Conservation (phyloP, 2,329 filamentous ascomycete species). For the Penicillium sp. region DNA sequence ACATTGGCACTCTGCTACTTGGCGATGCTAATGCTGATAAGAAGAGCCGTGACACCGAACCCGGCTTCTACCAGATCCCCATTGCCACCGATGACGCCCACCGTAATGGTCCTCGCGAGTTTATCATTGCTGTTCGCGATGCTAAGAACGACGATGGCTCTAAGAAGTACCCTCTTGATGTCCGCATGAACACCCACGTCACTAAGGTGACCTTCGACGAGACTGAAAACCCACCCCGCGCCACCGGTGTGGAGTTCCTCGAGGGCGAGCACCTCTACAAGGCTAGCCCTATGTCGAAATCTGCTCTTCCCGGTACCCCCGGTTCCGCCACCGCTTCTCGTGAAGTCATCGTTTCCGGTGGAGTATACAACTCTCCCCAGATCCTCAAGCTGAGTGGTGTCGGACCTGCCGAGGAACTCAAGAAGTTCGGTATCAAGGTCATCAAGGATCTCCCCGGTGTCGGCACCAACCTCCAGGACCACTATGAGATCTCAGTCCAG, state of each 20-base stretch:
- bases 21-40: slow-evolving; percentile 52
- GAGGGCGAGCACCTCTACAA: slow-evolving; percentile 48
- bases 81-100: slow-evolving; percentile 37
- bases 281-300: slow-evolving; percentile 41
- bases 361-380: slow-evolving; percentile 63
- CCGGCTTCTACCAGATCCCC: slow-evolving; percentile 59
- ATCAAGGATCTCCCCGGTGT: slow-evolving; percentile 60
- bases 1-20: slow-evolving; percentile 47
- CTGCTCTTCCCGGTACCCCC: slow-evolving; percentile 29
- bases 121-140: slow-evolving; percentile 32
- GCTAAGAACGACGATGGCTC: slow-evolving; percentile 25
- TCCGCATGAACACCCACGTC: slow-evolving; percentile 49
- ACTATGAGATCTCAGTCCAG: slow-evolving; percentile 35
- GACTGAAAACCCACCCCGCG: slow-evolving; percentile 36
- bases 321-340: slow-evolving; percentile 43
- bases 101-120: slow-evolving; percentile 41
- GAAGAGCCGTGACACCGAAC: slow-evolving; percentile 44
- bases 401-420: slow-evolving; percentile 54
- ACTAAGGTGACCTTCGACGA: slow-evolving; percentile 49
- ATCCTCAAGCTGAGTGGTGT: slow-evolving; percentile 64
- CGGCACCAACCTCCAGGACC: slow-evolving; percentile 63
- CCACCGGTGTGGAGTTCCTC: slow-evolving; percentile 51
- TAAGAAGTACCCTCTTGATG: slow-evolving; percentile 54
- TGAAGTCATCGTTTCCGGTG: slow-evolving; percentile 50
- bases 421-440: slow-evolving; percentile 52